Evolutionary conservation across 2,329 filamentous ascomycete species (phyloP).

Genomic region (Huntiella abstrusa): DNA sequence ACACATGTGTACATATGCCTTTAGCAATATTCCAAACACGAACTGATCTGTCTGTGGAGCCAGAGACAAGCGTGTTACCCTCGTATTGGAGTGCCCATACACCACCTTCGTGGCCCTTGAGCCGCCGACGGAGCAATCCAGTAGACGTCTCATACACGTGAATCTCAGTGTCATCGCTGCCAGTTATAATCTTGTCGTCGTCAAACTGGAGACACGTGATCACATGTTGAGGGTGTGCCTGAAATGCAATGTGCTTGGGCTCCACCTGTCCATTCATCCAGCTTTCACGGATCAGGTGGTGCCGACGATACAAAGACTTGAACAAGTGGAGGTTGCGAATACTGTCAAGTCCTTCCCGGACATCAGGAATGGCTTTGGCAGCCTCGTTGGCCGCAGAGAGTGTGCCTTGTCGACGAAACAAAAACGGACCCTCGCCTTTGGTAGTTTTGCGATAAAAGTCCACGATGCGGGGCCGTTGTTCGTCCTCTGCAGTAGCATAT

Average conservation of each 20-base stretch:
- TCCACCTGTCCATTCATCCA: slow-evolving; percentile 80
- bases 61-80: slow-evolving; percentile 85
- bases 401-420: slow-evolving; percentile 48
- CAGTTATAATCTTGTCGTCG: slow-evolving; percentile 92
- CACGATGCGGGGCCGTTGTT: too few species aligned
- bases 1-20: slow-evolving; percentile 82
- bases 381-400: slow-evolving; percentile 74
- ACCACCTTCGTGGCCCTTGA: slow-evolving; percentile 88
- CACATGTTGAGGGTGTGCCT: slow-evolving; percentile 89
- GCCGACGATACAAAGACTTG: slow-evolving; percentile 88
- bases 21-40: slow-evolving; percentile 98
- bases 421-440: too few species aligned
- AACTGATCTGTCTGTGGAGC: slow-evolving; percentile 91
- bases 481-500: too few species aligned
- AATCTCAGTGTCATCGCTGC: slow-evolving; percentile 92
- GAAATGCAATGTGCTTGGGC: slow-evolving; percentile 74
- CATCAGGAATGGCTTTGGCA: slow-evolving; percentile 63
- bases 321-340: slow-evolving; percentile 76
- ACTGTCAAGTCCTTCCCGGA: slow-evolving; percentile 57
- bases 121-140: slow-evolving; percentile 60
- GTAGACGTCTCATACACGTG: slow-evolving; percentile 97
- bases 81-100: slow-evolving; percentile 97
- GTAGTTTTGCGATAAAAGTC: too few species aligned
- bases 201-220: slow-evolving; percentile 97
- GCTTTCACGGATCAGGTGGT: slow-evolving; percentile 73